Conservation (phyloP, 345 rosid genomes). For the Lagerstroemia speciosa region DNA sequence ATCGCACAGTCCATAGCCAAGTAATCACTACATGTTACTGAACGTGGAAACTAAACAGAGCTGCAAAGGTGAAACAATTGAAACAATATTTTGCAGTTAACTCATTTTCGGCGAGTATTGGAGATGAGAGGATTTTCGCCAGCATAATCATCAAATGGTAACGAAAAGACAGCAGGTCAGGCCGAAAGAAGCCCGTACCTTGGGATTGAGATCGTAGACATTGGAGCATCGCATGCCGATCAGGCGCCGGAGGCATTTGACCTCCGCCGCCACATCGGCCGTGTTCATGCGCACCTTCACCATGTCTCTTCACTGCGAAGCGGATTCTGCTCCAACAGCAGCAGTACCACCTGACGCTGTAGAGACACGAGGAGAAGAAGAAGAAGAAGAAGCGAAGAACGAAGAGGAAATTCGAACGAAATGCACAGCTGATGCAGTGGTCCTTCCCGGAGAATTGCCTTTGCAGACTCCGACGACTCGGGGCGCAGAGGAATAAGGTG, state of each 20-base stretch:
- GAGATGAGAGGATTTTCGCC: not conserved
- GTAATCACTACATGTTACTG: not conserved
- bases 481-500: not conserved
- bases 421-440: not conserved
- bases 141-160: not conserved
- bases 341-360: not conserved
- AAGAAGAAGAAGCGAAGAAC: not conserved
- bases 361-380: not conserved
- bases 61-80: not conserved
- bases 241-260: slow-evolving; percentile 70
- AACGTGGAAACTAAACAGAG: not conserved
- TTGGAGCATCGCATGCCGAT: slow-evolving; percentile 98
- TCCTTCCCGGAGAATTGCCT: not conserved
- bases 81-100: not conserved
- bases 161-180: not conserved
- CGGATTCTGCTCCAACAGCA: not conserved
- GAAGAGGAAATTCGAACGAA: not conserved
- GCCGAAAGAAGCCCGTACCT: slow-evolving; percentile 29
- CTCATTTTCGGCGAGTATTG: not conserved
- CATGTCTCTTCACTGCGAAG: slow-evolving; percentile 26
- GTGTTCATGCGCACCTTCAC: slow-evolving; percentile 99
- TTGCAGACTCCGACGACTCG: not conserved
- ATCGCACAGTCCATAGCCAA: not conserved
- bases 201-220: slow-evolving; percentile 94
- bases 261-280: slow-evolving; percentile 99